A percentile compares a stretch with the other conserved stretches of the same genome.
These are phyloP conservation scores for Neodidymelliopsis sp. DNA, from an alignment of 2,329 filamentous ascomycete species.

Conservation along the genomic window DNA sequence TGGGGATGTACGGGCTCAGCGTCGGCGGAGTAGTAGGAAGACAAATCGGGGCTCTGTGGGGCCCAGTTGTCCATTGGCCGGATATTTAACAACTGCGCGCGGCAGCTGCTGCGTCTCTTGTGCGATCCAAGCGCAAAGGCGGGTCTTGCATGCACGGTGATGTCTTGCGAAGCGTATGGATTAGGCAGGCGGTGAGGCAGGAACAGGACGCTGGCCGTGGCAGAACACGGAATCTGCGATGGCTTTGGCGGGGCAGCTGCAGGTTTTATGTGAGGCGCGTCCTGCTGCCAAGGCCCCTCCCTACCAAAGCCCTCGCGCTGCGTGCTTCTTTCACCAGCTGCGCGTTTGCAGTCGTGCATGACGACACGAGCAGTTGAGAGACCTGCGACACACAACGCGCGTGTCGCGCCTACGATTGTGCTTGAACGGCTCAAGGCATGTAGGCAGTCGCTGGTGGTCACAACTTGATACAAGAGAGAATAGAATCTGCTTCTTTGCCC, in stretches of 20 bases:
- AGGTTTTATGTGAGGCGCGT: constrained; percentile 13
- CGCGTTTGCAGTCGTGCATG: constrained; percentile 39
- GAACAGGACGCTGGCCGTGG: constrained; percentile 16
- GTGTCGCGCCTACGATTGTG: constrained; percentile 20
- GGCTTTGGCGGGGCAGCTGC: constrained; percentile 9
- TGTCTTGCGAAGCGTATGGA: constrained; percentile 3
- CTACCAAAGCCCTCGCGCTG: constrained; percentile 9
- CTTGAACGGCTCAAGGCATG: constrained; percentile 32
- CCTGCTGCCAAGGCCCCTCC: constrained; percentile 6
- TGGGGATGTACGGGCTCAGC: constrained; percentile 48
- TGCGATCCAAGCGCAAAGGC: constrained; percentile 26
- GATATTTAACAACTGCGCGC: constrained; percentile 22
- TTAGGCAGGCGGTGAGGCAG: constrained; percentile 20
- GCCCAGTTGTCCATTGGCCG: constrained; percentile 49
- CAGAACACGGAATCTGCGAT: constrained; percentile 9
- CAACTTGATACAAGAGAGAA: too few relatives aligned
- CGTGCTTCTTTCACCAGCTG: constrained; percentile 24
- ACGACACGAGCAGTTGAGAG: constrained; percentile 47
- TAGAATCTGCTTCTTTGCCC: too few relatives aligned
- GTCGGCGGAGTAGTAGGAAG: constrained; percentile 55
- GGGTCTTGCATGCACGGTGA: constrained; percentile 18
- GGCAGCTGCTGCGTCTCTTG: constrained; percentile 7
- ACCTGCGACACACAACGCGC: constrained; percentile 24
- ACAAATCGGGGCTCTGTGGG: constrained; percentile 57
- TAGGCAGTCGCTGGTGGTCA: constrained; percentile 56